Conservation (phyloP, 495 filamentous ascomycete genomes). For the Podospora pseudocomata region DNA sequence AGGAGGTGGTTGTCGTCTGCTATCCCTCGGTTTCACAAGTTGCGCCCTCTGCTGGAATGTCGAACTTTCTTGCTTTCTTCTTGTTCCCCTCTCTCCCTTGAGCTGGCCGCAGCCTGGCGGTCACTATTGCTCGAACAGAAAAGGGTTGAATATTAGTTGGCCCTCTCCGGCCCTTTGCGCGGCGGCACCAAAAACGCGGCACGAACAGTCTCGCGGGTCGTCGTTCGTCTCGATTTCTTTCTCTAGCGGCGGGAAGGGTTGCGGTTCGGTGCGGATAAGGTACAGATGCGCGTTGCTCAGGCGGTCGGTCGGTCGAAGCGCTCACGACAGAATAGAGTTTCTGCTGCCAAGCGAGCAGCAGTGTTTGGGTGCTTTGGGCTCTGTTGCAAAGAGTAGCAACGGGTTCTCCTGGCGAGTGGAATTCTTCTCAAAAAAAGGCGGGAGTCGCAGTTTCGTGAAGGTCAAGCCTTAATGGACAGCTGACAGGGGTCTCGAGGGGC, state of each 20-base stretch:
- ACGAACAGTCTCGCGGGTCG: not conserved
- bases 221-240: constrained; percentile 7
- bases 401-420: constrained; percentile 12
- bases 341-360: constrained; percentile 6
- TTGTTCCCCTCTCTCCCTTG: constrained; percentile 2
- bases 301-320: not conserved
- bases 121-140: constrained; percentile 11
- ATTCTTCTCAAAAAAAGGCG: constrained; percentile 25
- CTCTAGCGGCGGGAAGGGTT: constrained; percentile 1
- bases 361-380: constrained; percentile 18
- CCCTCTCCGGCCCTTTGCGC: constrained; percentile 5
- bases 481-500: constrained; percentile 24
- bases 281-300: constrained; percentile 5
- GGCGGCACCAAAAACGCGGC: constrained; percentile 6
- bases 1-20: not conserved
- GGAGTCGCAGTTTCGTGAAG: constrained; percentile 30
- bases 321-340: not conserved
- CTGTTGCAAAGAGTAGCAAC: constrained; percentile 13
- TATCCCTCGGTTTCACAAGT: not conserved
- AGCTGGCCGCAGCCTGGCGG: constrained; percentile 11
- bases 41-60: constrained; percentile 5
- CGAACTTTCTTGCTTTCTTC: constrained; percentile 7
- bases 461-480: constrained; percentile 27
- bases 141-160: constrained; percentile 13
- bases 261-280: constrained; percentile 1